Evolutionary conservation across 164 flowering plant genomes (phyloP), one percentile per base, ranked within the genome.

Genomic region (Vitis amurensis): DNA sequence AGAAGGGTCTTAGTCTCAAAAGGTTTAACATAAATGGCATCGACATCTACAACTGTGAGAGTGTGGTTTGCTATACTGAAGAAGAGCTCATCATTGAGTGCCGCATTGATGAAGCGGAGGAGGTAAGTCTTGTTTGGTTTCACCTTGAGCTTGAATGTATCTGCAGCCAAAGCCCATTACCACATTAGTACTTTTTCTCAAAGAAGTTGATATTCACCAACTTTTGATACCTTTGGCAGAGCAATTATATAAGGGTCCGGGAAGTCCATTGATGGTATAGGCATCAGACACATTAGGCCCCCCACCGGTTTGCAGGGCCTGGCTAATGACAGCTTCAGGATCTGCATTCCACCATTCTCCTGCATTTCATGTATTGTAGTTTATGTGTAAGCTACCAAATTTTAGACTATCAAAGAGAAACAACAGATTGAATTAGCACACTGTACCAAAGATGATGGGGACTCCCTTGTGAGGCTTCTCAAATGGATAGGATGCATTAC

Each of bases 231-330:
- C 83, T 73, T 80, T 78, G 19, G 74, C 66, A 8, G 86, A 80
- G 75, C 86, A 80, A 50, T 80, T 80, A 30, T 83, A 83, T 17
- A 78, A 44, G 11, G 80, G 82, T 2, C 86, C 86, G 3, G 84
- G 82, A 50, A 83, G 69, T 30, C 79, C 82, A 69, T 79, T 79
- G 29, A 79, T 68, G 47, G 76, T 69, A 52, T 72, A 66, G 49
- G 80, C 84, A 68, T 83, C 82, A 30, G 86, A 81, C 52, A 81
- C 83, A 68, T 81, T 81, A 5, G 86, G 86, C 4, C 81, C 84
- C 16, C 81, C 86, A n/a, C 86, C 86, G 0, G 84, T 81, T 49
- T 68, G 79, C n/a, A 71, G 63, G 53, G 84, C 84, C 17, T 81
- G 84, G 56, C 12, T 71, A 12, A 83, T 77, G 13, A 83, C 73